phyloP scores from a whole-genome alignment of 2,329 filamentous ascomycete genomes.

The Achaetomium macrosporum region DNA sequence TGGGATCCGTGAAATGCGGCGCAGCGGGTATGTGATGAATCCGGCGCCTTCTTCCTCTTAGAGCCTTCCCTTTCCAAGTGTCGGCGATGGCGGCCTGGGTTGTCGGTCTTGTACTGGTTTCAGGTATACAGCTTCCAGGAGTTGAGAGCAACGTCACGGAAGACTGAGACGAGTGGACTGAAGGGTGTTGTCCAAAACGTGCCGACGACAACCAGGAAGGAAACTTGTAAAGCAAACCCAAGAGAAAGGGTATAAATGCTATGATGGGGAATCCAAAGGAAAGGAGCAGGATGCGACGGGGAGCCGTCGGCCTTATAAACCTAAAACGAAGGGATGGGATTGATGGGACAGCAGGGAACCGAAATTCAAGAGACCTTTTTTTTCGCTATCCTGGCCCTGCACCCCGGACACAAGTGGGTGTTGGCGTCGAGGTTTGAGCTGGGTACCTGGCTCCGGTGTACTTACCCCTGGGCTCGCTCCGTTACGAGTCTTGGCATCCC shows the following conservation, averaged over 20 bases:
- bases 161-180: background rate
- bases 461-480: constrained; percentile 19
- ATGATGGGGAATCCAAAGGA: constrained; percentile 23
- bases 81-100: constrained; percentile 7
- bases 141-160: constrained; percentile 6
- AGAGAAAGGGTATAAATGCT: constrained; percentile 12
- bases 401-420: constrained; percentile 13
- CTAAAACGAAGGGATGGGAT: constrained; percentile 15
- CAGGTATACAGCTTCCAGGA: constrained; percentile 4
- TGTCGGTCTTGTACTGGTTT: constrained; percentile 13
- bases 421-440: constrained; percentile 18
- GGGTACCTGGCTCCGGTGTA: constrained; percentile 20
- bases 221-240: constrained; percentile 1
- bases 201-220: constrained; percentile 2
- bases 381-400: constrained; percentile 14
- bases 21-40: constrained; percentile 12
- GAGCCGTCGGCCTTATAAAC: constrained; percentile 22
- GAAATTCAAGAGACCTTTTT: constrained; percentile 15
- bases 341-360: constrained; percentile 18
- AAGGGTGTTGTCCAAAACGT: background rate
- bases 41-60: background rate
- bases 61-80: background rate
- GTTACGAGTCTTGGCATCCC: constrained; percentile 17
- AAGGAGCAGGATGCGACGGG: constrained; percentile 18
- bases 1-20: constrained; percentile 16